phyloP scores from a whole-genome alignment of 495 filamentous ascomycete species.

The Cryomyces minteri region DNA sequence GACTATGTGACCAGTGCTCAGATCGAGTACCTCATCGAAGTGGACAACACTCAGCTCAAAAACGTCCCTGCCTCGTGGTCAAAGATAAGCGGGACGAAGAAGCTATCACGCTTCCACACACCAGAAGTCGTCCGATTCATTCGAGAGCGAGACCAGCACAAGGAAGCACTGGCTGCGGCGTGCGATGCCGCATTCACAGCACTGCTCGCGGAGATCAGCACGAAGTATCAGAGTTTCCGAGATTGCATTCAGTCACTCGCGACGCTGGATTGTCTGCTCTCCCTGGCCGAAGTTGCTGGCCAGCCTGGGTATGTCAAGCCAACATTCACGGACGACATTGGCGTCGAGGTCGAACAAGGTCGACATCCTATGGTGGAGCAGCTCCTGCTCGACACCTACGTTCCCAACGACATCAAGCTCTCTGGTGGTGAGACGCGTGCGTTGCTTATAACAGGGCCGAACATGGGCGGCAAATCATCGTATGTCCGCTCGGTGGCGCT shows the following conservation, averaged over 20 bases:
- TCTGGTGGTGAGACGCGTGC: conserved; percentile 42
- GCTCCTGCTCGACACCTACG: conserved; percentile 69
- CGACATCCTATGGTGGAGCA: conserved; percentile 96
- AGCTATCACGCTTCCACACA: conserved; percentile 82
- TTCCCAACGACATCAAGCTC: conserved; percentile 75
- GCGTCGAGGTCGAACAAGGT: conserved; percentile 55
- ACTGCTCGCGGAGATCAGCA: conserved; percentile 52
- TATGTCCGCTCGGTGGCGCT: conserved; percentile 89
- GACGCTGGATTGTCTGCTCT: conserved; percentile 77
- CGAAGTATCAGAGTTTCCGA: conserved; percentile 72
- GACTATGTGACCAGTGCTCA: conserved; percentile 66
- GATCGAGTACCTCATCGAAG: conserved; percentile 89
- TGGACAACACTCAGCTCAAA: conserved; percentile 64
- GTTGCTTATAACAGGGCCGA: conserved; percentile 84
- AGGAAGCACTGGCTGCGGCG: conserved; percentile 76
- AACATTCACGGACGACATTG: conserved; percentile 47
- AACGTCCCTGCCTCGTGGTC: conserved; percentile 83
- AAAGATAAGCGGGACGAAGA: conserved; percentile 90
- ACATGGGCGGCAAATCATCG: conserved; percentile 95
- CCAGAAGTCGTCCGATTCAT: conserved; percentile 70
- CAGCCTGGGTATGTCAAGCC: conserved; percentile 88
- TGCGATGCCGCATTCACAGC: conserved; percentile 69
- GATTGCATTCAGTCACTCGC: conserved; percentile 77
- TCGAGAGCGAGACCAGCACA: conserved; percentile 85
- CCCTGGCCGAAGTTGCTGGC: conserved; percentile 61